A percentile compares a stretch with the other conserved stretches of the same genome.
phyloP scores from a whole-genome alignment of 768 basidiomycete genomes.

The Boletus tylopilopsis region DNA sequence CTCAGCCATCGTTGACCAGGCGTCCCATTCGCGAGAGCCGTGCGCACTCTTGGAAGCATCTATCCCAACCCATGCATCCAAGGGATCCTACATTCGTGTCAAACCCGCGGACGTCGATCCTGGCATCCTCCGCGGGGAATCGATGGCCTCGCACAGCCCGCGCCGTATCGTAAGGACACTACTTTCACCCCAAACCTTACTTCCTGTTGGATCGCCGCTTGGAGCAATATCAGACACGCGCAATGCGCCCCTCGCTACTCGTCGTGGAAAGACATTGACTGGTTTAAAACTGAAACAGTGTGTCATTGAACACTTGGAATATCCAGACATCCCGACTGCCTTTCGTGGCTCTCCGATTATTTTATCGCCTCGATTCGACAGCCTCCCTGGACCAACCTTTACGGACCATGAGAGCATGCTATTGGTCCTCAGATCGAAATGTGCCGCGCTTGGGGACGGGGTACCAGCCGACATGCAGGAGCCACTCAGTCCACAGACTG shows the following conservation, averaged over 20 bases:
- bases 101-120: conserved; percentile 9
- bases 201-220: neutral
- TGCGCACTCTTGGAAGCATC: conserved; percentile 2
- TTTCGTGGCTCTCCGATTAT: conserved; percentile 37
- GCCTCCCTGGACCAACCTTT: conserved; percentile 9
- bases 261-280: conserved; percentile 36
- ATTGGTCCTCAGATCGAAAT: conserved; percentile 30
- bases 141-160: neutral
- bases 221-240: conserved; percentile 2
- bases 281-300: conserved; percentile 22
- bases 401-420: conserved; percentile 38
- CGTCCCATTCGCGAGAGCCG: neutral
- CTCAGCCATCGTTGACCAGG: neutral
- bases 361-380: conserved; percentile 30
- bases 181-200: neutral
- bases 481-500: neutral
- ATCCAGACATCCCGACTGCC: conserved; percentile 42
- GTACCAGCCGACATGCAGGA: conserved; percentile 11
- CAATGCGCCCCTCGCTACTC: conserved; percentile 33
- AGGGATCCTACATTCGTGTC: neutral
- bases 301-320: conserved; percentile 23
- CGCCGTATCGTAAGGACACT: neutral
- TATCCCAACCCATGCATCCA: neutral
- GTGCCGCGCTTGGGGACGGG: conserved; percentile 23
- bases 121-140: conserved; percentile 4